Base-by-base conservation (phyloP, 2,329 filamentous ascomycete genomes). In the Arthrobotrys sphaeroides region DNA sequence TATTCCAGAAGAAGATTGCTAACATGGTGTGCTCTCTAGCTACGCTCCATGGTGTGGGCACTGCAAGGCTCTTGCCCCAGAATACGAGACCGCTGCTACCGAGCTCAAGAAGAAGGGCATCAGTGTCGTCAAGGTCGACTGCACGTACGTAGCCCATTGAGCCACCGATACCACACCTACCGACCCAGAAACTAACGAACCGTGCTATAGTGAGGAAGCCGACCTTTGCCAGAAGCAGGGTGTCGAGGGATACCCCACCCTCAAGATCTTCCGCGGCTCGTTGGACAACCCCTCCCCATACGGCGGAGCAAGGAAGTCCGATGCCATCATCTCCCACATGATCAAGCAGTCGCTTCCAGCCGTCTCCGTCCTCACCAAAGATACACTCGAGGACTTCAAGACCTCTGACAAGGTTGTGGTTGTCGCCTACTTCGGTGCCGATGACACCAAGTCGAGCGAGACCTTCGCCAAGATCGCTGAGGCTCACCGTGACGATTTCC, bases 191-290 rank as follows among this genome's bases (percentile, higher is more conserved):
- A 26, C 24, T 75, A 45, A 73, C 47, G 16, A 24, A 28, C 77
- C 74, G 18, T 94, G 97, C 87, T 98, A 95, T 88, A 98, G 94
- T 82, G 93, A 91, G 83, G 92, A 99, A 87, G 86, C 90, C 78
- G 93, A 96, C 33, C 90, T 99, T 79, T 99, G 95, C 89, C 88
- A 93, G 84, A 86, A 88, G 80, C 92, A 91, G 81, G 94, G 92
- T 77, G 94, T 99, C 45, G 93, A 98, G 87, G 95, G 95, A 79
- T 99, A 99, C 88, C 95, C 95, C 77, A 99, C 95, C 79, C 89
- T 99, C 82, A 99, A 98, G 90, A 89, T 99, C 85, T 99, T 99
- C 93, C 93, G 94, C 81, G 16, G 55, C 33, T 59, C 24, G 36
- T 84, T 85, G 45, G 92, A 97, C 9, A 92, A 91, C 83, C 85